Evolutionary conservation across 805 yeast species (phyloP), one percentile per base, ranked within the genome.

Genomic region (Hagleromyces aurorensis): DNA sequence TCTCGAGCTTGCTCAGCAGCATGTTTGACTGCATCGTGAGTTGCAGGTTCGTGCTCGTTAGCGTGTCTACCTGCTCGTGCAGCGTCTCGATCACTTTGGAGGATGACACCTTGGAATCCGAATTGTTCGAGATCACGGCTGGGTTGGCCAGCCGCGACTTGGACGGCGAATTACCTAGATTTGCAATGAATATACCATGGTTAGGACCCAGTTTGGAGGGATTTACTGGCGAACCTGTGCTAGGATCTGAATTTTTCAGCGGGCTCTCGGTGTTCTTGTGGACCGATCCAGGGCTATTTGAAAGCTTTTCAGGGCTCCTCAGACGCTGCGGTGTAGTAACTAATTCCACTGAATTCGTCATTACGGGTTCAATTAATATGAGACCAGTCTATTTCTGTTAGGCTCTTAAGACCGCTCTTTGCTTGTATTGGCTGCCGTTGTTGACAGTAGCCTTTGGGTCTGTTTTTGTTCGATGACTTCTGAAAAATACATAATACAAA

Each of bases 1-100:
- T 51, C 40, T 74, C 77, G 7, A 61, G 48, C 41, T 70, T 72
- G 40, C 70, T 61, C 25, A 72, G 57, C 33, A 76, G 76, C 27
- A 73, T 73, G 20, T 63, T 63, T 6, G 58, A 52, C 35, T 62
- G 66, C 4, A 42, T 55, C 31, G 57, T 67, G 20, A 56, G 38
- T 23, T 57, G 53, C 13, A 60, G 23, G 27, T 59, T 55, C 8
- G 64, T 57, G 5, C 41, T 43, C 7, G 61, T 75, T 32, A 78
- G 60, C 8, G 67, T 57, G 46, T 77, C 85, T 18, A 77, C 70
- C 31, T 65, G 60, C 7, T 45, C 43, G 28, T 69, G 72, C 7
- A 70, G 44, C 3, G 59, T 43, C 25, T 65, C 71, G 28, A 69
- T 66, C 23, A 64, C 61, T 39, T 52, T 55, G 13, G 59, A 37